Base-by-base conservation (phyloP, 164 flowering plant genomes). In the Magnolia changhungtana region DNA sequence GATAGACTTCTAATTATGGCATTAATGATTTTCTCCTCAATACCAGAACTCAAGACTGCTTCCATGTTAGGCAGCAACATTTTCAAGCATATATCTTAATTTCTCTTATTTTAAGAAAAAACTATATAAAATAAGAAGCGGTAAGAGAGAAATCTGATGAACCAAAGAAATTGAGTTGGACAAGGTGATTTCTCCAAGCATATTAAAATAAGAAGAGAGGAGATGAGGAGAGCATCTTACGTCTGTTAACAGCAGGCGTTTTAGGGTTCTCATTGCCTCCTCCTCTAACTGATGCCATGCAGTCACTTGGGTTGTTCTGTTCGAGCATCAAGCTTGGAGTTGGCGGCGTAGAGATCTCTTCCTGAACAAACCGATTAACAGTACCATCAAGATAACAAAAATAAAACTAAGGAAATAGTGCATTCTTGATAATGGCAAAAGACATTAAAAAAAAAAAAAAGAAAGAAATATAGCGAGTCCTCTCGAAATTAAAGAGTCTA, bases 221-320 rank as follows among this genome's bases (percentile, higher is more conserved):
- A 16, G 10, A 55, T 55, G 61, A 55, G 61, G 61, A 55, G 61
- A 16, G 45, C 61, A 19, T 78, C 92, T 88, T 77, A 93, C 97
- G 95, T 86, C 92, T 83, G 83, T 91, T 91, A 29, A 85, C 87
- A 5, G 75, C 81, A 0, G 93, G 88, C 8, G 91, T 88, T 67
- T 83, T 85, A 9, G 95, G 93, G 61, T 85, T 84, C 81, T 89
- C 92, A 65, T 89, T 87, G 55, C 72, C 61, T 67, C 83, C 83
- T 79, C 87, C 90, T 58, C 79, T 69, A 0, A 55, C 61, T 10
- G 86, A 82, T 82, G 86, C 76, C 13, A 78, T 7, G 0, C 81
- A 55, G 9, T 89, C 89, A 73, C 81, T 82, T 2, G 82, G 82
- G 80, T 76, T 83, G 6, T 87, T 80, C 73, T 86, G 97, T 76